A percentile compares a stretch with the other conserved stretches of the same genome.
Conservation (phyloP, 2,329 filamentous ascomycete species). For the Dactylonectria macrodidyma region DNA sequence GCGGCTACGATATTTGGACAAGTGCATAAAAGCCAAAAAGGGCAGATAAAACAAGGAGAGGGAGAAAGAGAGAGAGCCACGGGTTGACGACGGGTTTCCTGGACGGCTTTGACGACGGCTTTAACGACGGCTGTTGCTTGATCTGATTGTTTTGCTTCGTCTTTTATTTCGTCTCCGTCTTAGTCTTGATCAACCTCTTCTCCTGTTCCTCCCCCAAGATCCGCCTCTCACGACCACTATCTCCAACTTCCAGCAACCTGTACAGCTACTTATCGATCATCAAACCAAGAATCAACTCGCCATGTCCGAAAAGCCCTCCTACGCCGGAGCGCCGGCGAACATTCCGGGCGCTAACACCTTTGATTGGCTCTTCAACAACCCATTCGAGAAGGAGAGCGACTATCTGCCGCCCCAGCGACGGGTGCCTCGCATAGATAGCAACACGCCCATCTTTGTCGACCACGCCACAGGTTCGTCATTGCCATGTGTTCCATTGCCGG, state of each 20-base stretch:
- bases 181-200: neutral
- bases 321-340: slow-evolving; percentile 37
- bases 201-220: neutral
- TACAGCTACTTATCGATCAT: neutral
- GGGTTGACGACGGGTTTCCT: neutral
- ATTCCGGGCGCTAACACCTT: slow-evolving; percentile 51
- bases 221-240: neutral
- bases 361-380: slow-evolving; percentile 56
- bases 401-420: slow-evolving; percentile 48
- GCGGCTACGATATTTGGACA: slow-evolving; percentile 19
- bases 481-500: neutral
- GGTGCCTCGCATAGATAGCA: slow-evolving; percentile 51
- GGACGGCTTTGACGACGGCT: neutral
- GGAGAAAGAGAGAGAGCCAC: neutral
- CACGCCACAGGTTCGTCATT: slow-evolving; percentile 54
- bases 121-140: neutral
- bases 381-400: slow-evolving; percentile 51
- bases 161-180: neutral
- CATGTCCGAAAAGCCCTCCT: slow-evolving; percentile 39
- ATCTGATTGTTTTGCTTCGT: neutral
- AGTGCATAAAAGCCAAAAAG: slow-evolving; percentile 5
- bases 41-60: neutral
- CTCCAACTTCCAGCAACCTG: neutral
- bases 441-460: slow-evolving; percentile 57
- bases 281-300: slow-evolving; percentile 12